Evolutionary conservation across 1,284 basidiomycete species (phyloP), one percentile per base, ranked within the genome.

Genomic region (Earliella scabrosa): DNA sequence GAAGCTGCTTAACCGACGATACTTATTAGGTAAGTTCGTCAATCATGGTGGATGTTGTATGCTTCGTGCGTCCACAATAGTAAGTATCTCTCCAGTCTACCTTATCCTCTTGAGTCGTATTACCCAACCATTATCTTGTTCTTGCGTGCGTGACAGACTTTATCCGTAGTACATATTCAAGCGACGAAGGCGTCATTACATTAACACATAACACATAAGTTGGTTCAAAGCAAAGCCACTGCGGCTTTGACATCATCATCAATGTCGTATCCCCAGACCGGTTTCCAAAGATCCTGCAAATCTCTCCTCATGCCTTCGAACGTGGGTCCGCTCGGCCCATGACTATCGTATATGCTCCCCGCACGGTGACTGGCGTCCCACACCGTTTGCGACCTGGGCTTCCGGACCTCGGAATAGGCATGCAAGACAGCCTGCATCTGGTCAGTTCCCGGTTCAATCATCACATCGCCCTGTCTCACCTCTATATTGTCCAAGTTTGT

Each of bases 251-350:
- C 47, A 43, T 82, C 77, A 35, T 64, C 66, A 14, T 73, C 65
- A 14, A 80, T 59, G 56, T 82, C 77, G 64, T 82, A 75, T 45
- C 75, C 67, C 81, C 80, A 84, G 14, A 85, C 72, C 10, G 73
- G 71, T 27, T 74, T 72, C 77, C 77, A 85, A 27, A 75, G 70
- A n/a, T 68, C 73, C 8, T 57, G 45, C 24, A 83, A 38, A 43
- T 75, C 72, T 2, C 69, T 56, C 3, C 35, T 20, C 16, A 70
- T 20, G 2, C 64, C 67, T 13, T 66, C 63, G 1, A 46, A 2
- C 4, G 51, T 54, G 13, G 49, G 14, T 2, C 68, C 68, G 29
- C 64, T 64, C 1, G 59, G 58, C 9, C 67, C 69, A 3, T 50
- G 59, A 4, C 56, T 60, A 36, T 72, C 66, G 47, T 68, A 73